phyloP scores from a whole-genome alignment of 2,329 filamentous ascomycete genomes.

The Colletotrichum orbiculare region DNA sequence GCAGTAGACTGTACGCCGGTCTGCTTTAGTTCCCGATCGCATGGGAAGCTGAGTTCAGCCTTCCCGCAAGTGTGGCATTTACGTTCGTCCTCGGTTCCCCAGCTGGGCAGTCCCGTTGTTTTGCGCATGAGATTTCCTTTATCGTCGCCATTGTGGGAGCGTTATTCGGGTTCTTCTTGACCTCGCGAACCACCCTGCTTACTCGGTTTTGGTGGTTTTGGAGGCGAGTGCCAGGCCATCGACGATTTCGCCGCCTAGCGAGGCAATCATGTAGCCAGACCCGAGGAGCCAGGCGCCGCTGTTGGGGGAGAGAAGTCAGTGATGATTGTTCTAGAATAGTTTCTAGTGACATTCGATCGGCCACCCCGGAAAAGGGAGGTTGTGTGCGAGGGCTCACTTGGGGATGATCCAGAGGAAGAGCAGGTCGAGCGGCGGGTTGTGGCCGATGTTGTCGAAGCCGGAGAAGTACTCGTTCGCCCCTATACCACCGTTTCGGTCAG shows the following conservation, averaged over 20 bases:
- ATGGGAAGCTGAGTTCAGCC: too few species aligned
- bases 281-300: constrained; percentile 68
- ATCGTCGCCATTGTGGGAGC: too few species aligned
- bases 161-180: too few species aligned
- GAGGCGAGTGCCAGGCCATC: constrained; percentile 55
- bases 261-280: constrained; percentile 62
- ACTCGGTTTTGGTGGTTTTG: constrained; percentile 53
- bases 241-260: constrained; percentile 61
- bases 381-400: constrained; percentile 56
- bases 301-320: not conserved
- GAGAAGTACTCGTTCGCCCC: constrained; percentile 68
- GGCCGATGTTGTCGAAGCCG: constrained; percentile 66
- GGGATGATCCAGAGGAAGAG: constrained; percentile 68
- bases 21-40: too few species aligned
- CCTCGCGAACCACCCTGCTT: constrained; percentile 24
- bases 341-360: not conserved
- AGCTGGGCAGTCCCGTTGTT: too few species aligned
- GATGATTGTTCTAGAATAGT: not conserved
- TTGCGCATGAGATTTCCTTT: too few species aligned
- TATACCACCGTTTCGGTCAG: constrained; percentile 39
- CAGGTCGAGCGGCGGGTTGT: constrained; percentile 59
- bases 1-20: too few species aligned
- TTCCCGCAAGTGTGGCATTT: too few species aligned
- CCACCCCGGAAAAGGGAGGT: not conserved
- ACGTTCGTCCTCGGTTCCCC: too few species aligned